These are phyloP conservation scores for Blastobotrys elegans DNA, from an alignment of 1,139 yeast species.

Conservation along the genomic window DNA sequence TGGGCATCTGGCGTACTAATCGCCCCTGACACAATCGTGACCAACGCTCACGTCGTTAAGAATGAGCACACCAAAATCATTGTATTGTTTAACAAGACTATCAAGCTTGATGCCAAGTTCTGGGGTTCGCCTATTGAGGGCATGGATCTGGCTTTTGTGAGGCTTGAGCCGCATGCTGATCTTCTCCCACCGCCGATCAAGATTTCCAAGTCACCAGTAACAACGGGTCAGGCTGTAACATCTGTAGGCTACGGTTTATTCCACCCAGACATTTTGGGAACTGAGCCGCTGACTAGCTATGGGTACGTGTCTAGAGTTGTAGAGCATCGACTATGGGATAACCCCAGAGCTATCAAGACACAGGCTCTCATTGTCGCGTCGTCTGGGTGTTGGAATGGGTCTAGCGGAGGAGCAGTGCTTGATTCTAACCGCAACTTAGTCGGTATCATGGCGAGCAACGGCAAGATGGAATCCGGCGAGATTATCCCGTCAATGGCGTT, in stretches of 20 bases:
- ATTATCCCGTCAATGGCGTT: constrained; percentile 44
- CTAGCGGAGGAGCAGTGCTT: constrained; percentile 66
- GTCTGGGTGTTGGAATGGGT: constrained; percentile 72
- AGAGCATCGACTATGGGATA: constrained; percentile 19
- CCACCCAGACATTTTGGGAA: constrained; percentile 28
- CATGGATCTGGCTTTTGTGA: constrained; percentile 36
- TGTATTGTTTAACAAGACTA: constrained; percentile 25
- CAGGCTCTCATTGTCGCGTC: constrained; percentile 48
- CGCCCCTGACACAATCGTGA: constrained; percentile 34
- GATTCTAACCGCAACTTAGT: constrained; percentile 40
- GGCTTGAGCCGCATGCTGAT: constrained; percentile 15
- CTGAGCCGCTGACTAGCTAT: constrained; percentile 42
- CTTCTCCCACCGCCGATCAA: constrained; percentile 11
- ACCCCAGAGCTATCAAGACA: not conserved
- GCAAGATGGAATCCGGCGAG: constrained; percentile 39
- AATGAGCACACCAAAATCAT: constrained; percentile 20
- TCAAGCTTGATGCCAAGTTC: constrained; percentile 8
- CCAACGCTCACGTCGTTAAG: constrained; percentile 44
- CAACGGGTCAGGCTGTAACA: constrained; percentile 38
- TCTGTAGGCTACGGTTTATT: constrained; percentile 60
- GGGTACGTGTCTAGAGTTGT: constrained; percentile 43
- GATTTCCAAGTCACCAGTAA: constrained; percentile 10
- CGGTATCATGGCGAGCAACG: constrained; percentile 65
- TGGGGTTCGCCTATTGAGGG: constrained; percentile 32
- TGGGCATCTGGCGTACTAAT: constrained; percentile 50